Evolutionary conservation across 371 early-diverging fungal species (phyloP), one percentile per base, ranked within the genome.

Genomic region (Blakeslea trispora): DNA sequence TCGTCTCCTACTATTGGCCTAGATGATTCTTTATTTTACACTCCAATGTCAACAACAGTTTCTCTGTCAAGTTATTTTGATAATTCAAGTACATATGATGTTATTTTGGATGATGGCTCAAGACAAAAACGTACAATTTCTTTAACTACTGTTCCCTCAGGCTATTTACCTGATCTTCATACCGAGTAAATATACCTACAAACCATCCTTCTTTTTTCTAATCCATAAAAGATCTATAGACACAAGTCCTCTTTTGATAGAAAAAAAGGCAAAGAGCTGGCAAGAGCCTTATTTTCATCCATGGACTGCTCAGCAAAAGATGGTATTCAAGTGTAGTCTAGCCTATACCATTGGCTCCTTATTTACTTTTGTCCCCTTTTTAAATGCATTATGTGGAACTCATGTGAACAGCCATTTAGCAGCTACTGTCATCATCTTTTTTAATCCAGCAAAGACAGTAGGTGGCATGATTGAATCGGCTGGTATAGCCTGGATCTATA

Each of bases 401-500:
- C 49, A 45, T 11, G 31, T 61, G 32, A 44, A 50, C 19, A 81
- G 79, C 15, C 85, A 86, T 69, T 59, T 88, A 34, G 79, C 78
- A 11, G 86, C 85, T 7, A 75, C 81, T 9, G 75, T 82, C 0
- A 79, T 79, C 0, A 74, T 86, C 11, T 88, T 86, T 58, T 85
- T 86, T 40, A 82, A 81, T 57, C 87, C 88, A 0, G 81, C 84
- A 8, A 84, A 82, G 54, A 63, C 85, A 13, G 54, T 83, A 1
- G 88, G 88, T 7, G 80, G 81, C 10, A 84, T 88, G 69, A 71
- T 86, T 0, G 86, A 88, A 55, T 83, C 84, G 8, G 81, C 81
- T 19, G 60, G 71, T 1, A 79, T 70, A 48, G 83, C 84, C 21
- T 63, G 76, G 17, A 49, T 76, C 1, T 82, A 79, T 45, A 75